phyloP scores from a whole-genome alignment of 176 grass and related monocot species.

The Alopecurus myosuroides region DNA sequence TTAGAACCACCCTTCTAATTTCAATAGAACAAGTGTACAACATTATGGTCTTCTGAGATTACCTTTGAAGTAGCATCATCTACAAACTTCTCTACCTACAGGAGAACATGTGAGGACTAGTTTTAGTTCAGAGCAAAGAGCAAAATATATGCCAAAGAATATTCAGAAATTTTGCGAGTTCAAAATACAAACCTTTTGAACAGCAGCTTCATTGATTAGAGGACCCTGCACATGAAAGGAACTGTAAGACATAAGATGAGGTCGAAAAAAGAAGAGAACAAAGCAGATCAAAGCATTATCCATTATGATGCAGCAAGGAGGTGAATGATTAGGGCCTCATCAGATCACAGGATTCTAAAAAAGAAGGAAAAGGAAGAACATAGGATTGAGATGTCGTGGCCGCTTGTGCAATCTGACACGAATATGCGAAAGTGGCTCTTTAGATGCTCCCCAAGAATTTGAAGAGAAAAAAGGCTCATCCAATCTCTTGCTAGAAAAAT shows the following conservation, averaged over 20 bases:
- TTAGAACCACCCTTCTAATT: not conserved
- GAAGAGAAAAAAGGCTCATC: not conserved
- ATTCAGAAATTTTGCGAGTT: not conserved
- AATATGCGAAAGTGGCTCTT: not conserved
- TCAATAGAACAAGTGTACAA: not conserved
- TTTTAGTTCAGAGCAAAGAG: not conserved
- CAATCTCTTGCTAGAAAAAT: not conserved
- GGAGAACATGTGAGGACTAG: constrained; percentile 23
- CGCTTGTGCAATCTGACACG: not conserved
- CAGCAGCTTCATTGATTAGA: constrained; percentile 90
- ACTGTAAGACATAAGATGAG: constrained; percentile 13
- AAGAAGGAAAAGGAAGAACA: not conserved
- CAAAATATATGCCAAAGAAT: not conserved
- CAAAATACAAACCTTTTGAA: constrained; percentile 59
- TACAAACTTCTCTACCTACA: constrained; percentile 86
- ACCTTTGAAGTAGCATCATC: constrained; percentile 87
- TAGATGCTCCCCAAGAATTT: not conserved
- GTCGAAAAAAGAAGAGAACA: not conserved
- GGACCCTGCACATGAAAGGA: constrained; percentile 64
- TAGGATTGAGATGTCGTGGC: not conserved
- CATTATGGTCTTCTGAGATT: constrained; percentile 18
- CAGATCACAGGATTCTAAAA: not conserved
- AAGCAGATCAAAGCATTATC: not conserved
- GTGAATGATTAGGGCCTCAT: not conserved
- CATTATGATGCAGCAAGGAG: not conserved